A percentile compares a stretch with the other conserved stretches of the same genome.
phyloP scores from a whole-genome alignment of 768 basidiomycete species.

The Xerocomellus dryophilus region DNA sequence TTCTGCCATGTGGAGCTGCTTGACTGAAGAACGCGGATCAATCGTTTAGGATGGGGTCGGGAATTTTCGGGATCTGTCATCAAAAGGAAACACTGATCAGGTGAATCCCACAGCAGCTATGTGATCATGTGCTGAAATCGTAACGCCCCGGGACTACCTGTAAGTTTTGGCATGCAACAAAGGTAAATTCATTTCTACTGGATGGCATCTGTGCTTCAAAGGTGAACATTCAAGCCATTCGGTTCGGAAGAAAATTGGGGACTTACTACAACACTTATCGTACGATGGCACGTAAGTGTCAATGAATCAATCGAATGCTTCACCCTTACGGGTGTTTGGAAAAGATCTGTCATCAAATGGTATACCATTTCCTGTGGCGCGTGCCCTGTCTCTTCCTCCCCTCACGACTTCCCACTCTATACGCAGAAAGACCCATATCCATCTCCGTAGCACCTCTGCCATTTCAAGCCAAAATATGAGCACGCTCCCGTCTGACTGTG shows the following conservation, averaged over 20 bases:
- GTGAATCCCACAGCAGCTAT: not conserved
- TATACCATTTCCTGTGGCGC: constrained; percentile 1
- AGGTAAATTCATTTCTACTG: not conserved
- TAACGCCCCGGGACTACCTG: not conserved
- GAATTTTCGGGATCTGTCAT: constrained; percentile 5
- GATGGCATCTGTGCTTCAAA: constrained; percentile 8
- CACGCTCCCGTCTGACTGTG: constrained; percentile 69
- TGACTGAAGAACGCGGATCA: not conserved
- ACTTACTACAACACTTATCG: constrained; percentile 14
- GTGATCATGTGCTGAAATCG: not conserved
- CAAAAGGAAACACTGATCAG: not conserved
- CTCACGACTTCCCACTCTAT: constrained; percentile 95
- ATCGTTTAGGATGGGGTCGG: constrained; percentile 6
- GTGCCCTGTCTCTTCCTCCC: constrained; percentile 32
- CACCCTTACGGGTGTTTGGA: constrained; percentile 13
- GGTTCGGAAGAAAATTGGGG: not conserved
- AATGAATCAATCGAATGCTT: constrained; percentile 16
- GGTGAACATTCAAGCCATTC: constrained; percentile 1
- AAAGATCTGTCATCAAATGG: constrained; percentile 14
- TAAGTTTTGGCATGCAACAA: not conserved
- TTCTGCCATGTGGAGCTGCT: not conserved
- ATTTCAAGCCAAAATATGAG: constrained; percentile 89
- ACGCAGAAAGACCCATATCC: constrained; percentile 98
- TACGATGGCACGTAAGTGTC: constrained; percentile 1
- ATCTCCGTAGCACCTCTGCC: constrained; percentile 83